These are phyloP conservation scores for Thalassiosira hispida DNA, from an alignment of 352 stramenopile genomes.

Conservation along the genomic window DNA sequence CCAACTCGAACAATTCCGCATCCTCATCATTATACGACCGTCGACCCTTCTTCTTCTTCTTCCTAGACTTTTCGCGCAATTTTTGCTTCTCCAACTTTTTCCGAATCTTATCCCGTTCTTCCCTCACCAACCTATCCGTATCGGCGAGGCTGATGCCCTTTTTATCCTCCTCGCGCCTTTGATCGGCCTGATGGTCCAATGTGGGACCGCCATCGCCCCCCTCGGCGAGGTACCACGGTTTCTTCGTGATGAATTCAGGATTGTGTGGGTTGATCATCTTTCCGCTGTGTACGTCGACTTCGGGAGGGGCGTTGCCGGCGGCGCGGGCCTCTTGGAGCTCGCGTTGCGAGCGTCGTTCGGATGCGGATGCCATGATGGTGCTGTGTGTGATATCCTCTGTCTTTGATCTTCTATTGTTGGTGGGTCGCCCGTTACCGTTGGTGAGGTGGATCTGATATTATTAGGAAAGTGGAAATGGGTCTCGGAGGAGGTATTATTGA, in stretches of 20 bases:
- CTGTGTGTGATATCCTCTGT: no score
- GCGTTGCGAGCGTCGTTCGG: constrained; percentile 60
- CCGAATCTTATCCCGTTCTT: constrained; percentile 57
- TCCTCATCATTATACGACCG: constrained; percentile 13
- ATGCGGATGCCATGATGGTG: constrained; percentile 25
- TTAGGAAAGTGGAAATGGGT: no score
- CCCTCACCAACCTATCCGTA: constrained; percentile 61
- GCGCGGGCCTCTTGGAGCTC: constrained; percentile 70
- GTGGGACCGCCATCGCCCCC: constrained; percentile 88
- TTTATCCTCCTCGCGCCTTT: constrained; percentile 55
- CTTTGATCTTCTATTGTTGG: no score
- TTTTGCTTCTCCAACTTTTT: constrained; percentile 50
- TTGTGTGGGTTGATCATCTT: constrained; percentile 99
- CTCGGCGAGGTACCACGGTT: constrained; percentile 97
- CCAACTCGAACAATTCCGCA: constrained; percentile 60
- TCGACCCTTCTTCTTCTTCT: constrained; percentile 32
- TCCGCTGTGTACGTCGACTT: constrained; percentile 84
- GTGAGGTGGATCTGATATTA: no score
- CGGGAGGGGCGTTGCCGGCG: constrained; percentile 68
- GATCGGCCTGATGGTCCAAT: constrained; percentile 92
- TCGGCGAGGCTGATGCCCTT: constrained; percentile 58
- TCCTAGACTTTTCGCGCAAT: constrained; percentile 51
- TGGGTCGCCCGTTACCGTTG: no score
- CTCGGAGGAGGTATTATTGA: no score
- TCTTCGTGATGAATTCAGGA: constrained; percentile 99